Base-by-base conservation (phyloP, 306 rosid genomes). In the Canavalia gladiata region DNA sequence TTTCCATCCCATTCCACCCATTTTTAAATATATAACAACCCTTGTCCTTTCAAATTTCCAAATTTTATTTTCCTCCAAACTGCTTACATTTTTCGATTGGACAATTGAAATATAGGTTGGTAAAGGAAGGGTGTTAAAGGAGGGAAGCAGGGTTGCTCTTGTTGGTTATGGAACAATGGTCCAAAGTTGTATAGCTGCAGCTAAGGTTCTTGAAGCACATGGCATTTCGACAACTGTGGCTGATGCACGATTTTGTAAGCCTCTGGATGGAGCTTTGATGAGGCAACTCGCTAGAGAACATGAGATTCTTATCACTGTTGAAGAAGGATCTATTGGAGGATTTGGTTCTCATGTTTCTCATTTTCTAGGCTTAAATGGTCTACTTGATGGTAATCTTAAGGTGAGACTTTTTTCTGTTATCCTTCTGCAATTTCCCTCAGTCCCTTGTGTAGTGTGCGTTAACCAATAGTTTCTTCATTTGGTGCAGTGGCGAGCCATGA, bases 241-340 rank as follows among this genome's bases (percentile, higher is more conserved):
- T 6, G 94, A 91, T 84, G 94, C 97, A n/a, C 66, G 97, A 34
- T 91, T 89, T 33, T 91, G 97, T 76, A 91, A 89, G 80, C 93
- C 97, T 79, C 80, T 89, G 3, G 97, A 89, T 68, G 87, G 78
- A 66, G 79, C 58, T 37, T 75, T 91, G 87, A 83, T 91, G 57
- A 85, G 68, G 74, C 57, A 69, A 42, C 89, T 91, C 1, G 89
- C 90, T 76, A 81, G 63, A 80, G 83, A 89, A 66, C 96, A 89
- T 65, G 93, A 88, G 65, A 60, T 86, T 64, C 86, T 91, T 49
- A 58, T 91, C 68, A 91, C 96, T 0, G 90, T 89, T 2, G 96
- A 91, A 83, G 96, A 91, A 67, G 96, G 96, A 45, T 88, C 91
- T 1, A 75, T 91, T 8, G 96, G 96, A 66, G 96, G 93, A 49